These are phyloP conservation scores for Bisporella sp. DNA, from an alignment of 2,329 filamentous ascomycete genomes.

Conservation along the genomic window DNA sequence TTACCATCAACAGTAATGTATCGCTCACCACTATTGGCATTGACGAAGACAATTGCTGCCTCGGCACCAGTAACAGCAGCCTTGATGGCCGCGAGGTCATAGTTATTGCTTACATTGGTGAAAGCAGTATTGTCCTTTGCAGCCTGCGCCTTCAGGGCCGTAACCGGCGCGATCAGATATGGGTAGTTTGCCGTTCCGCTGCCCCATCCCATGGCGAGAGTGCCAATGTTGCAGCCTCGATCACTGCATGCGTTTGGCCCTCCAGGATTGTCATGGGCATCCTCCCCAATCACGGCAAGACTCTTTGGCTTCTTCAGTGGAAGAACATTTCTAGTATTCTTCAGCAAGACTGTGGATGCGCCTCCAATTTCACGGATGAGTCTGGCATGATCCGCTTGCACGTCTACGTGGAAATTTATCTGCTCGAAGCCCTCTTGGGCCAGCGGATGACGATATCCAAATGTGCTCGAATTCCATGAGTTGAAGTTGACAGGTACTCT, in stretches of 20 bases:
- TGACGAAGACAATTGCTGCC: slow-evolving; percentile 81
- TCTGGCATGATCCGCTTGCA: slow-evolving; percentile 65
- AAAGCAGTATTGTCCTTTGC: slow-evolving; percentile 50
- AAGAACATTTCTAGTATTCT: slow-evolving; percentile 65
- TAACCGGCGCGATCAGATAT: slow-evolving; percentile 68
- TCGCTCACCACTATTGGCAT: slow-evolving; percentile 78
- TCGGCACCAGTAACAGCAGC: slow-evolving; percentile 60
- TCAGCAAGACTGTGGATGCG: slow-evolving; percentile 79
- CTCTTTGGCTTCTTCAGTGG: slow-evolving; percentile 71
- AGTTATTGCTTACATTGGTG: slow-evolving; percentile 62
- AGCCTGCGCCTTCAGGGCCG: slow-evolving; percentile 59
- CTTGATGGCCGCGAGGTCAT: slow-evolving; percentile 42
- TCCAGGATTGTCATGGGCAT: slow-evolving; percentile 66
- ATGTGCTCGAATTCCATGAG: slow-evolving; percentile 75
- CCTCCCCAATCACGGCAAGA: slow-evolving; percentile 72
- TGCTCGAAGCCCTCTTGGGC: slow-evolving; percentile 56
- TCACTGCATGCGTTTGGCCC: slow-evolving; percentile 73
- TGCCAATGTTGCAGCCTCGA: slow-evolving; percentile 43
- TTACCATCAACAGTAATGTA: slow-evolving; percentile 80
- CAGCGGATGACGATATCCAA: slow-evolving; percentile 58
- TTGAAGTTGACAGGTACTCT: slow-evolving; percentile 66
- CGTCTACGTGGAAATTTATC: slow-evolving; percentile 78
- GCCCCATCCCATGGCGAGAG: slow-evolving; percentile 62
- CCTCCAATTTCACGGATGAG: slow-evolving; percentile 72
- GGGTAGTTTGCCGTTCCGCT: slow-evolving; percentile 68